Base-by-base conservation (phyloP, 2,329 filamentous ascomycete genomes). In the Cercospora zeina region DNA sequence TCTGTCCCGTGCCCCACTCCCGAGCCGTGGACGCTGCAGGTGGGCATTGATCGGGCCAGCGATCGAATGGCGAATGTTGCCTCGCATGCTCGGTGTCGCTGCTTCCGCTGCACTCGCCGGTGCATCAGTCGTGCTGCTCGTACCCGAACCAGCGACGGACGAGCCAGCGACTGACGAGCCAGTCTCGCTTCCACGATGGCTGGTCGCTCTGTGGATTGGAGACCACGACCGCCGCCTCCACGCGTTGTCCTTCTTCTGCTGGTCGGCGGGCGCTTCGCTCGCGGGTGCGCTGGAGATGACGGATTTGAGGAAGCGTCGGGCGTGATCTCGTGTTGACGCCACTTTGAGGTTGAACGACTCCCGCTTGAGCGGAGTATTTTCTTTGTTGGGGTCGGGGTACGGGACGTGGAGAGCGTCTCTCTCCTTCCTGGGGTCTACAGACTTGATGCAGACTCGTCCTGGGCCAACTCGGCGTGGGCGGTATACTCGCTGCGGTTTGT, bases 381-480 rank as follows among this genome's bases (percentile, higher is more conserved):
- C 63, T 51, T 61, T 60, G 49, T 53, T 56, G 54, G 61, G 63
- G 61, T 58, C 39, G 34, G 61, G 61, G 21, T 59, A 47, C 11
- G 59, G 62, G 49, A 64, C 59, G 54, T 61, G 31, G 19, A 47
- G 54, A 21, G 63, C 59, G 39, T 62, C 74, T 59, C 69, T 71
- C 72, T 74, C 53, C 68, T 68, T 67, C 66, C 80, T 80, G 71
- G 66, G 81, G 54, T 74, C 80, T 65, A 80, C 83, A 59, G 78
- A 80, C 64, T 78, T 79, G 62, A 85, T 84, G 72, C 84, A 82
- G 61, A 85, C 85, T 49, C 82, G 83, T 68, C 85, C 82, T 54
- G 82, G 83, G 68, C 83, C 78, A 65, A 82, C 81, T 64, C 75
- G 79, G 67, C 82, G 80, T 61, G 78, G 79, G 70, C 80, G 78